A percentile compares a stretch with the other conserved stretches of the same genome.
Evolutionary conservation across 2,329 filamentous ascomycete genomes (phyloP).

Genomic region (Ophiostoma australiae): DNA sequence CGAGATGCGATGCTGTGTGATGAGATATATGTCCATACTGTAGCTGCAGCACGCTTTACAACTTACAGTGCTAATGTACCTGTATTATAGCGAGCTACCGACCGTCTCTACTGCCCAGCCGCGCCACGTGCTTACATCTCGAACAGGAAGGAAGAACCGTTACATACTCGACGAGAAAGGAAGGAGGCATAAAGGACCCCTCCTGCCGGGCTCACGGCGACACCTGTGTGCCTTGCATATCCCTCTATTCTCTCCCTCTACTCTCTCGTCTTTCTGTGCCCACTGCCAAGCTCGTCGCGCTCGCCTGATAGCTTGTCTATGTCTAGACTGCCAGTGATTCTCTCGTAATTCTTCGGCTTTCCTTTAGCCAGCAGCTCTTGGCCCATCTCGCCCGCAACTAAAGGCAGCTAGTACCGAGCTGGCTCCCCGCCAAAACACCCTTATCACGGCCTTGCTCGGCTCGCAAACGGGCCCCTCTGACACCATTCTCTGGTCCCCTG

Average conservation of each 20-base stretch:
- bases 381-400: conserved; percentile 2
- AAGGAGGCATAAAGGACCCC: neutral
- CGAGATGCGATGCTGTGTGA: neutral
- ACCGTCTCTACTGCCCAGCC: neutral
- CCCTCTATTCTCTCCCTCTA: neutral
- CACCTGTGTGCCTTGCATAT: neutral
- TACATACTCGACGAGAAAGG: neutral
- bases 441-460: conserved; percentile 11
- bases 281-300: neutral
- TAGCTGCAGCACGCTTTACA: neutral
- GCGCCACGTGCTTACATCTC: conserved; percentile 2
- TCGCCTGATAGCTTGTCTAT: neutral
- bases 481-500: neutral
- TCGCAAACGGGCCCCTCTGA: neutral
- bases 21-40: neutral
- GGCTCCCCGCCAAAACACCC: neutral
- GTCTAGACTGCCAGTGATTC: neutral
- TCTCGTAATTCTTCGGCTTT: neutral
- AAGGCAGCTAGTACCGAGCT: neutral
- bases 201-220: neutral
- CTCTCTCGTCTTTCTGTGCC: neutral
- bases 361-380: neutral
- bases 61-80: neutral
- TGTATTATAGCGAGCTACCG: neutral
- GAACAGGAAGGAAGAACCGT: conserved; percentile 3